Conservation (phyloP, 2,329 filamentous ascomycete species). For the Cordyceps cicadae region DNA sequence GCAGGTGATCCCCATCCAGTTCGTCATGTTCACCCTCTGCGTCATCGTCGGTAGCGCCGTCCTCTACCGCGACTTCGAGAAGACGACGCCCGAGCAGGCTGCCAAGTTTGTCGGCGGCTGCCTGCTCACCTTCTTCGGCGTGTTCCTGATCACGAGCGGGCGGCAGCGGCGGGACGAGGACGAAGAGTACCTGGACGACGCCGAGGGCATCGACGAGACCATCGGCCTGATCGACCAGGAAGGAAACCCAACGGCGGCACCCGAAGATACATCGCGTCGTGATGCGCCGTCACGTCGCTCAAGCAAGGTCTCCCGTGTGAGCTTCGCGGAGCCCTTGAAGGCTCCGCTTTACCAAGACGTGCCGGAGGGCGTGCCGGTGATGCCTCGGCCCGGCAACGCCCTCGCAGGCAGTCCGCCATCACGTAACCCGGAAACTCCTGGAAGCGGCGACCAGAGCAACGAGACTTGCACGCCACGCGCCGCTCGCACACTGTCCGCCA, state of each 20-base stretch:
- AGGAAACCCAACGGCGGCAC: constrained; percentile 13
- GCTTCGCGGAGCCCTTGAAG: constrained; percentile 31
- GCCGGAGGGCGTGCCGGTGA: constrained; percentile 24
- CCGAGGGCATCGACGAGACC: constrained; percentile 54
- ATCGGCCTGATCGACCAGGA: constrained; percentile 51
- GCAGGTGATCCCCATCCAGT: constrained; percentile 95
- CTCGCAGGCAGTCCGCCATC: constrained; percentile 13
- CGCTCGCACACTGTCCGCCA: constrained; percentile 29
- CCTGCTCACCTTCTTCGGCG: constrained; percentile 84
- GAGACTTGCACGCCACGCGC: constrained; percentile 26
- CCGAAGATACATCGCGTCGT: constrained; percentile 20
- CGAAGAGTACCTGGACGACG: constrained; percentile 40
- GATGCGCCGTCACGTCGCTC: constrained; percentile 36
- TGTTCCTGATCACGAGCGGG: constrained; percentile 94
- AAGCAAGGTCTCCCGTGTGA: constrained; percentile 38
- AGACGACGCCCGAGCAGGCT: constrained; percentile 63
- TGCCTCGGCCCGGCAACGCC: constrained; percentile 21
- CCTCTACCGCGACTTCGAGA: constrained; percentile 90
- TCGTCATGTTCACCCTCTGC: constrained; percentile 90
- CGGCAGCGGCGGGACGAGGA: constrained; percentile 51
- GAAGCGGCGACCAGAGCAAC: constrained; percentile 21
- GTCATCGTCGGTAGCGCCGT: constrained; percentile 92
- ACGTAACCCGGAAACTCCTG: not conserved
- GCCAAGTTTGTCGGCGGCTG: constrained; percentile 86
- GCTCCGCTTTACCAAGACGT: constrained; percentile 28